Evolutionary conservation across 2,329 filamentous ascomycete species (phyloP).

Genomic region (Ophiostoma fasciatum): DNA sequence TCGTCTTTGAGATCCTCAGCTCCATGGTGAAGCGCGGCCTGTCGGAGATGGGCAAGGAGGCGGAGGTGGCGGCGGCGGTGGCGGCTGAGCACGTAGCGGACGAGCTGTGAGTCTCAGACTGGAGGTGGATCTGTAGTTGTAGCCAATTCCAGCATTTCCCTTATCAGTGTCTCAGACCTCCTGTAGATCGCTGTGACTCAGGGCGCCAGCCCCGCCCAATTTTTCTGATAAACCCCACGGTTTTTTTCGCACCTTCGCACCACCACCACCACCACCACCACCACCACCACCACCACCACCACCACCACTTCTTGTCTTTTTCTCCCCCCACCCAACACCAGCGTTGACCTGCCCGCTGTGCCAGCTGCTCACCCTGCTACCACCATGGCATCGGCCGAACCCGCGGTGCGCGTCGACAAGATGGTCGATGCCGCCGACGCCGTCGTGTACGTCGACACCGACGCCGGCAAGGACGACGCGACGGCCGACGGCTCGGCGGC

Average conservation of each 20-base stretch:
- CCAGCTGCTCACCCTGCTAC: neutral
- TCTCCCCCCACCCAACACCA: neutral
- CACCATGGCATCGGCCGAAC: slow-evolving; percentile 18
- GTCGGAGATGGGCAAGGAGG: slow-evolving; percentile 22
- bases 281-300: no score
- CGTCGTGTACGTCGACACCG: slow-evolving; percentile 65
- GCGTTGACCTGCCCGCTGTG: no score
- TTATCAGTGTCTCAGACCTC: neutral
- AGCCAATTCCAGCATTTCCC: no score
- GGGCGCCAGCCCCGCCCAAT: neutral
- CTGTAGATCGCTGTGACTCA: neutral
- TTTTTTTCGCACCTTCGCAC: neutral
- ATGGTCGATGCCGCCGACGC: slow-evolving; percentile 15
- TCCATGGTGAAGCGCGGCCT: slow-evolving; percentile 41
- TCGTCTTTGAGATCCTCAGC: slow-evolving; percentile 74
- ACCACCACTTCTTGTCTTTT: no score
- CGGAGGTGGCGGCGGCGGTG: neutral
- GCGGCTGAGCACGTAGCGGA: slow-evolving; percentile 10
- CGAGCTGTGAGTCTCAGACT: no score
- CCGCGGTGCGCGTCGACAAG: slow-evolving; percentile 32
- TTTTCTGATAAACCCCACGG: neutral
- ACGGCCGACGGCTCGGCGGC: slow-evolving; percentile 52
- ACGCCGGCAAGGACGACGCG: slow-evolving; percentile 57
- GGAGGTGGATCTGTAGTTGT: no score
- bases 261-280: no score